Base-by-base conservation (phyloP, 2,329 filamentous ascomycete genomes). In the Ophiosphaerella herpotricha region DNA sequence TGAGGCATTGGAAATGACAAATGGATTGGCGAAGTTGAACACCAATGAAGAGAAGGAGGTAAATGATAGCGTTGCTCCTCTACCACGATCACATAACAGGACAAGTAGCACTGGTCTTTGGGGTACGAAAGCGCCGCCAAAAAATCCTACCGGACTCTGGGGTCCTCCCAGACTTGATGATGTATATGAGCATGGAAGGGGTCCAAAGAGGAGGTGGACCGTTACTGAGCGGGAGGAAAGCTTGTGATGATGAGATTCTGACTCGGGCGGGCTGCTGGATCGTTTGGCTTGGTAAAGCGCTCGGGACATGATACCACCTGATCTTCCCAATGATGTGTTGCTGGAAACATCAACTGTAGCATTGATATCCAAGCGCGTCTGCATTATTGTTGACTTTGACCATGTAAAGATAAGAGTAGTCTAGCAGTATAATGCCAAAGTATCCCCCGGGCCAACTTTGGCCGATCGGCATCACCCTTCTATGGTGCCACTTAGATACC, bases 191-290 rank as follows among this genome's bases (percentile, higher is more conserved):
- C 68, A 74, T 46, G 67, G 67, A 7, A 58, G 58, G 23, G 74
- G 73, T 34, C 67, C 70, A 18, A 78, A 78, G 67, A 67, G 75
- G 57, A 58, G 76, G 45, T 78, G 76, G 76, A 78, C 74, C 3
- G 63, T 77, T 33, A 72, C 66, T 24, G 69, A 73, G 54, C 58
- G 64, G 38, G 66, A 72, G 23, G 60, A 65, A 29, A 42, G 43
- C 41, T 16, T 43, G 23, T 53, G 32, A 40, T 46, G 4, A 29
- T 11, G 26, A n/a, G 7, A 35, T 35, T 13, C 16, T 21, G 26
- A 29, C 3, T 29, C 2, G 26, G 26, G 26, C 11, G 4, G 26
- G 9, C 7, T 29, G 26, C 11, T 29, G 6, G 6, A 13, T n/a
- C 29, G 5, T n/a, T 16, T 7, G 31, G 16, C 40, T 8, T 35